These are phyloP conservation scores for Xylaria sp. DNA, from an alignment of 2,329 filamentous ascomycete species.

Conservation along the genomic window DNA sequence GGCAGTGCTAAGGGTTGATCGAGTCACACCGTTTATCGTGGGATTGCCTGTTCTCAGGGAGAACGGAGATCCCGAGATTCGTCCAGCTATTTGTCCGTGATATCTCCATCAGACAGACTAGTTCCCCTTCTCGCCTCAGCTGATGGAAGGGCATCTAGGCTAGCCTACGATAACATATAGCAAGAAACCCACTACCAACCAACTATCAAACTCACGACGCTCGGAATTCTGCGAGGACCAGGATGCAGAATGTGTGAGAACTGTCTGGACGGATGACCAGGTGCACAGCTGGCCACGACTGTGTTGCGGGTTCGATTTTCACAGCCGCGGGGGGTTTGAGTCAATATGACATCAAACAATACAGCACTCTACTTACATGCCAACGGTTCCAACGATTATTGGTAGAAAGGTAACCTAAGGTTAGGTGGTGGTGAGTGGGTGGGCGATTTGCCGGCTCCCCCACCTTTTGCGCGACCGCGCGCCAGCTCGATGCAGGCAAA, in stretches of 20 bases:
- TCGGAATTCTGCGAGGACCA: neutral
- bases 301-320: neutral
- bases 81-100: constrained; percentile 41
- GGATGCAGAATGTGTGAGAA: neutral
- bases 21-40: constrained; percentile 25
- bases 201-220: neutral
- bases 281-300: no score
- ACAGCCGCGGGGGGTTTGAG: no score
- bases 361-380: no score
- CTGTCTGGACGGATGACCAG: neutral
- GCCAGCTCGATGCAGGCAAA: constrained; percentile 32
- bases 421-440: neutral
- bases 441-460: constrained; percentile 37
- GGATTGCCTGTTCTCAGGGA: constrained; percentile 28
- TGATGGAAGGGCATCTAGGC: constrained; percentile 31
- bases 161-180: neutral
- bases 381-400: neutral
- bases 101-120: constrained; percentile 29
- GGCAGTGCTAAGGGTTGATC: no score
- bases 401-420: no score
- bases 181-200: constrained; percentile 1
- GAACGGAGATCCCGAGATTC: constrained; percentile 49
- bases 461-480: constrained; percentile 24
- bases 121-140: constrained; percentile 38
- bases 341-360: constrained; percentile 26